phyloP scores from a whole-genome alignment of 2,329 filamentous ascomycete genomes.

The Pseudophaeomoniella oleicola region DNA sequence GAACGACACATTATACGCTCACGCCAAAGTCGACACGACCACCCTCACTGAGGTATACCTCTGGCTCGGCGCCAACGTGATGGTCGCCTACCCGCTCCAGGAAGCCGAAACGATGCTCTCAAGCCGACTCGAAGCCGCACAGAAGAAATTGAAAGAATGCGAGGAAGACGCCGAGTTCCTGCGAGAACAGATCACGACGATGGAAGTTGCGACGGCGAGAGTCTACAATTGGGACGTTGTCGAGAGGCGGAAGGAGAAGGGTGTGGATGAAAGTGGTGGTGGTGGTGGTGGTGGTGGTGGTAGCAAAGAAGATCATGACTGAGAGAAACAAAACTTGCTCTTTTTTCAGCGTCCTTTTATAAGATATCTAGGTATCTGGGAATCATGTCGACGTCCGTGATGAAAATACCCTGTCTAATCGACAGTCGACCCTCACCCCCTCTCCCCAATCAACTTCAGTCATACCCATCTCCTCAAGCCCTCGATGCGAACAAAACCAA shows the following conservation, averaged over 20 bases:
- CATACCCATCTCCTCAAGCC: background rate
- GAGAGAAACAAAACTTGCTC: background rate
- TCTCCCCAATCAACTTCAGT: background rate
- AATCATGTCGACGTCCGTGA: background rate
- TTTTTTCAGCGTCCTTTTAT: background rate
- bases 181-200: constrained; percentile 89
- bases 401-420: background rate
- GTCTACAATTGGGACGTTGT: constrained; percentile 99
- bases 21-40: constrained; percentile 65
- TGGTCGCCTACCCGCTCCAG: constrained; percentile 83
- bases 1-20: constrained; percentile 89
- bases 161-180: constrained; percentile 95
- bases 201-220: constrained; percentile 89
- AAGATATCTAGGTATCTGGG: background rate
- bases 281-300: constrained; percentile 2
- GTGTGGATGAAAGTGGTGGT: constrained; percentile 30
- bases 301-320: constrained; percentile 4
- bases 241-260: constrained; percentile 83
- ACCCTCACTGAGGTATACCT: constrained; percentile 72
- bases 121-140: constrained; percentile 65
- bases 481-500: background rate
- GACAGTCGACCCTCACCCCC: background rate
- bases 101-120: constrained; percentile 70
- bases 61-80: constrained; percentile 97
- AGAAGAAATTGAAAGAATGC: constrained; percentile 68